Percentiles rank a stretch among this genome's conserved stretches.
Conservation (phyloP, 139 green algal genomes). For the Chlamydomonas sp. region DNA sequence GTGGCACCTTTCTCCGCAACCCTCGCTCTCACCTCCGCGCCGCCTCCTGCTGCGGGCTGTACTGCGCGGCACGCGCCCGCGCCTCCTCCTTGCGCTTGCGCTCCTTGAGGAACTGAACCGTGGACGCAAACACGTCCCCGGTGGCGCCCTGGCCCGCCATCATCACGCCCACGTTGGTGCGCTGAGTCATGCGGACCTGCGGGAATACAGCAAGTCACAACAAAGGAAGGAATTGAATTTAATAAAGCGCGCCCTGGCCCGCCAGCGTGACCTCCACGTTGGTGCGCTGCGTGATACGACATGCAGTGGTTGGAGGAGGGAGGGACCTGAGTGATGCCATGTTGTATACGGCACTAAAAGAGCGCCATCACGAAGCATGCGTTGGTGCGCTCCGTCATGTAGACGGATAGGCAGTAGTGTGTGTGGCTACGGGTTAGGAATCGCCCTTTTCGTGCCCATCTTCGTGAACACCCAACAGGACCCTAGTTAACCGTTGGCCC, state of each 20-base stretch:
- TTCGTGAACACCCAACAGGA: no score
- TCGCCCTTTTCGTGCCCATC: no score
- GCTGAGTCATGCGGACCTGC: slow-evolving; percentile 34
- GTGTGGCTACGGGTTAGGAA: no score
- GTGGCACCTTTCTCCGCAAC: background rate
- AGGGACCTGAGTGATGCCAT: no score
- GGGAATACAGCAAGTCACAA: no score
- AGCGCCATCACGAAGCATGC: slow-evolving; percentile 85
- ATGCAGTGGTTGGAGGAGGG: no score
- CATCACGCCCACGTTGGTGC: slow-evolving; percentile 83
- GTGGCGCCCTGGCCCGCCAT: slow-evolving; percentile 71
- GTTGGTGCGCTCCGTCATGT: slow-evolving; percentile 50
- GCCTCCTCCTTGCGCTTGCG: slow-evolving; percentile 66
- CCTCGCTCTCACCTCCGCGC: slow-evolving; percentile 45
- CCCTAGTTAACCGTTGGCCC: no score
- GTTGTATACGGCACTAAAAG: no score
- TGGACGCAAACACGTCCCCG: slow-evolving; percentile 60
- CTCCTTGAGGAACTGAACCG: slow-evolving; percentile 61
- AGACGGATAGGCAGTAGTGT: background rate
- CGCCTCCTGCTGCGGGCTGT: slow-evolving; percentile 70
- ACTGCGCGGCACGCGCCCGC: slow-evolving; percentile 45
- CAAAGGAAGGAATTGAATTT: no score
- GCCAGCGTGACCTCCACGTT: no score
- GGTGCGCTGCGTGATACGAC: no score
- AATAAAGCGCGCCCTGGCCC: no score